A percentile compares a stretch with the other conserved stretches of the same genome.
Evolutionary conservation across 495 filamentous ascomycete genomes (phyloP).

Genomic region (Hypoxylon trugodes): DNA sequence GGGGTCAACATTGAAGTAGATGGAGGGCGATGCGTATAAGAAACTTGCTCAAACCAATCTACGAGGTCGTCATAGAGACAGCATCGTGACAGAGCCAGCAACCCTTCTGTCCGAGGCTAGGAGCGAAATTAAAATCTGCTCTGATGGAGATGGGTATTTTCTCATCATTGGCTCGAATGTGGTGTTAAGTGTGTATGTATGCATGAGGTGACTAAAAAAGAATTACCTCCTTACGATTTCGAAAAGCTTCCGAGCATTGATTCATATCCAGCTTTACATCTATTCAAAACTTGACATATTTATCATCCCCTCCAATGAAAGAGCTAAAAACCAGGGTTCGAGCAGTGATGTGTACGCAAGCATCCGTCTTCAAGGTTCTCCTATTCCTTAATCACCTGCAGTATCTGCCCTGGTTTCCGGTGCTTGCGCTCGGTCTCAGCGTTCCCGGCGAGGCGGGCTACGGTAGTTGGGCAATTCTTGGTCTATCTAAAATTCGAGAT

Average conservation of each 20-base stretch:
- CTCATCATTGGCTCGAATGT: constrained; percentile 1
- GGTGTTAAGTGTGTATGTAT: constrained; percentile 19
- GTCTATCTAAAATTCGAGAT: constrained; percentile 9
- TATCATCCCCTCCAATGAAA: too few species aligned
- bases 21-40: constrained; percentile 57
- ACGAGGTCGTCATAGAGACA: background rate
- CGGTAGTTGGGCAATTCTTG: constrained; percentile 35
- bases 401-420: constrained; percentile 21
- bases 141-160: constrained; percentile 4
- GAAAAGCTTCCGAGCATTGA: background rate
- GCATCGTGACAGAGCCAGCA: background rate
- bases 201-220: constrained; percentile 21
- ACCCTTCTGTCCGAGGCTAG: constrained; percentile 21
- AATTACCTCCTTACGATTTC: background rate
- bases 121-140: background rate
- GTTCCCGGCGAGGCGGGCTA: constrained; percentile 27
- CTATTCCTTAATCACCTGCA: constrained; percentile 23
- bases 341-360: background rate
- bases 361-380: constrained; percentile 14
- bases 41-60: background rate
- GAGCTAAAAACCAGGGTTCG: constrained; percentile 10
- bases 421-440: constrained; percentile 9
- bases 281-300: background rate
- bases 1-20: constrained; percentile 70
- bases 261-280: background rate